Conservation (phyloP, 345 rosid genomes). For the Pelargonium nanum region DNA sequence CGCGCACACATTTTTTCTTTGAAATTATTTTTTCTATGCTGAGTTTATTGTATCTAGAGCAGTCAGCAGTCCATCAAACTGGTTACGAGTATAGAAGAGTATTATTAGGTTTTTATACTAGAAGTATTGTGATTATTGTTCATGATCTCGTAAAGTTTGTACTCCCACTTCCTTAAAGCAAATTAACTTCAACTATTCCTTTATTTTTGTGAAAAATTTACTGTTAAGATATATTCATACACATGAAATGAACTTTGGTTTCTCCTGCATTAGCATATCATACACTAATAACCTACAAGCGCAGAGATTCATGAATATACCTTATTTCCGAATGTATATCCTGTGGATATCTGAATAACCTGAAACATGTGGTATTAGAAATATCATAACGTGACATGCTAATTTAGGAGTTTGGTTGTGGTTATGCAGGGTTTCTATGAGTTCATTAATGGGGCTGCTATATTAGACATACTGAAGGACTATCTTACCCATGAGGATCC, state of each 20-base stretch:
- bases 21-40: background rate
- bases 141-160: too few species aligned
- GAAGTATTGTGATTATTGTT: too few species aligned
- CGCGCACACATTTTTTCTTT: too few species aligned
- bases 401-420: conserved; percentile 3
- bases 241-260: too few species aligned
- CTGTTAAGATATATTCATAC: background rate
- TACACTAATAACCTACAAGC: too few species aligned
- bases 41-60: background rate
- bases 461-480: conserved; percentile 52
- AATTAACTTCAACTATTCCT: too few species aligned
- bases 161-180: too few species aligned
- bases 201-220: background rate
- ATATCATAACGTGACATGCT: background rate
- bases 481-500: conserved; percentile 70
- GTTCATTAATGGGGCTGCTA: conserved; percentile 61
- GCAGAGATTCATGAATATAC: too few species aligned
- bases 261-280: too few species aligned
- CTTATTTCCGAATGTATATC: background rate
- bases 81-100: too few species aligned
- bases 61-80: too few species aligned
- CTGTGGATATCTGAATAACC: background rate
- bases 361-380: background rate
- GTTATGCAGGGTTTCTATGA: conserved; percentile 73
- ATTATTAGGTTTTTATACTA: too few species aligned